Evolutionary conservation across 495 filamentous ascomycete species (phyloP), one percentile per base, ranked within the genome.

Genomic region (Massariosphaeria phaeospora): DNA sequence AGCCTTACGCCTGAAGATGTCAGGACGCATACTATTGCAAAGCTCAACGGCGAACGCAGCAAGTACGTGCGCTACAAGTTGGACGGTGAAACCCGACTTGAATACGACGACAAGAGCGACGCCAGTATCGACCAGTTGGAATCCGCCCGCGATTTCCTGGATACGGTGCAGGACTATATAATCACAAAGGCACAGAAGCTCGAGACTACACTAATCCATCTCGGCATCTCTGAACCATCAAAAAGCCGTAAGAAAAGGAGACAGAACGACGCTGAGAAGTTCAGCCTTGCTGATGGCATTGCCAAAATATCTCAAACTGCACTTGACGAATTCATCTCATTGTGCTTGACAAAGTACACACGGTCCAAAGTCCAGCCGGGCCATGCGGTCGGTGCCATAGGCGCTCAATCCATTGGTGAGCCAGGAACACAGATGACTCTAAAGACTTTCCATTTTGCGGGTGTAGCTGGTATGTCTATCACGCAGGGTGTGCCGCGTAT

Each of bases 371-470:
- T 93, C 33, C 88, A 98, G 67, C 88, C 93, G 7, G 94, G 94
- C 2, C 91, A 96, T 64, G 93, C 93, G 11, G 93, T 97, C n/a
- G 93, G 94, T 49, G 94, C 93, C 10, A 88, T 97, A 29, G 93
- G 91, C 61, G 94, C 94, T 12, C 94, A 98, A 70, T 96, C 90
- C 25, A 97, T 98, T 65, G 93, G 94, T 66, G 94, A 98, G 65
- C 93, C 94, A 0, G 93, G 94, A 67, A 98, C 94, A 3, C 94
- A 98, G 70, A 98, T 98, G 94, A 98, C 93, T 1, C 75, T 98
- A 63, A 97, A 97, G 73, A 98, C 93, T 68, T 98, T 98, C 84
- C 93, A 98, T 84, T 98, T 98, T 74, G 93, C 93, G 64, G 93
- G 93, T 85, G 94, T 98, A 57, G 94, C 91, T 21, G 90, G 90